A percentile compares a stretch with the other conserved stretches of the same genome.
These are phyloP conservation scores for Bisporella sp. DNA, from an alignment of 2,329 filamentous ascomycete species.

Conservation along the genomic window DNA sequence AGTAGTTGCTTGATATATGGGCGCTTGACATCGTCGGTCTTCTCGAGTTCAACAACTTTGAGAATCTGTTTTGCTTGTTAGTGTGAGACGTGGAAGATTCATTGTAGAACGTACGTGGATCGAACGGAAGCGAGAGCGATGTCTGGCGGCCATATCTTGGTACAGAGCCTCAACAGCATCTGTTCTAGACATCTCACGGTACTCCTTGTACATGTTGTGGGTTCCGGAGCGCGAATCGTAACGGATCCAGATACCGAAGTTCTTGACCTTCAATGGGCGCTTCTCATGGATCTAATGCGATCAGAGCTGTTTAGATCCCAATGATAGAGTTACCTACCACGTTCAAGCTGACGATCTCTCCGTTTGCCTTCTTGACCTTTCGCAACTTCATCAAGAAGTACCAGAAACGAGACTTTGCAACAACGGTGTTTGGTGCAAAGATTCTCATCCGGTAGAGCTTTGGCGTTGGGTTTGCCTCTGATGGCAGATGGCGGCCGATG, in stretches of 20 bases:
- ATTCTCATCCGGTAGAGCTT: slow-evolving; percentile 99
- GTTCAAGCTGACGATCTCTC: slow-evolving; percentile 98
- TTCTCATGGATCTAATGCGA: slow-evolving; percentile 83
- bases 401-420: slow-evolving; percentile 99
- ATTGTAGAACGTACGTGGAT: slow-evolving; percentile 73
- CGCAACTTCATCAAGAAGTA: slow-evolving; percentile 99
- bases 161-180: slow-evolving; percentile 96
- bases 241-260: slow-evolving; percentile 99
- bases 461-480: slow-evolving; percentile 92
- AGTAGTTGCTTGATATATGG: slow-evolving; percentile 99
- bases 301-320: slow-evolving; percentile 8
- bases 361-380: slow-evolving; percentile 99
- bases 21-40: slow-evolving; percentile 89
- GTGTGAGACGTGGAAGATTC: slow-evolving; percentile 1
- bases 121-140: slow-evolving; percentile 95
- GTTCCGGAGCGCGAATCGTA: slow-evolving; percentile 99
- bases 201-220: slow-evolving; percentile 99
- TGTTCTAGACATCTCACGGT: slow-evolving; percentile 95
- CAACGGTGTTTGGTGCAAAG: slow-evolving; percentile 95
- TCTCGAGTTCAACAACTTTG: slow-evolving; percentile 95
- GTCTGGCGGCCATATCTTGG: slow-evolving; percentile 99
- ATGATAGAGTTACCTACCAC: slow-evolving; percentile 54
- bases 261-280: slow-evolving; percentile 99
- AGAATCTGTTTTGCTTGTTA: slow-evolving; percentile 61
- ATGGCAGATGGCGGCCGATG: slow-evolving; percentile 98